Conservation (phyloP, 176 grass and related monocot genomes). For the Hsuehochloa calcarea region DNA sequence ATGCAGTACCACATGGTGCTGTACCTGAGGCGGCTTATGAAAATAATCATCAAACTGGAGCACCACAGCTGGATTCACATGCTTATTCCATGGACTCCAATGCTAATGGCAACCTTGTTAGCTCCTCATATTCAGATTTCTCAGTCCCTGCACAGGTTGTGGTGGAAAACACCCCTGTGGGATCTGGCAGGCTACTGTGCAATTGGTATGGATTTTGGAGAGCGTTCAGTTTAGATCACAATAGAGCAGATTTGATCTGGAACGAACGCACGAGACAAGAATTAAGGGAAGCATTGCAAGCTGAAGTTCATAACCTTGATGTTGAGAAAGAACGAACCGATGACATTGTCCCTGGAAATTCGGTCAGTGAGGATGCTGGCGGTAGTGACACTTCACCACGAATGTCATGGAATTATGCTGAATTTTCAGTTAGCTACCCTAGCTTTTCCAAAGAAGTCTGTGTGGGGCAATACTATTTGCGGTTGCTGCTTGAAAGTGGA, state of each 20-base stretch:
- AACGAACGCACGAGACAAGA: constrained; percentile 97
- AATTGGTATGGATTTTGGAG: constrained; percentile 99
- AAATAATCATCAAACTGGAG: constrained; percentile 47
- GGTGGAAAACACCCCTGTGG: constrained; percentile 95
- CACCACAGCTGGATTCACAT: constrained; percentile 47
- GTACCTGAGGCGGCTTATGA: constrained; percentile 33
- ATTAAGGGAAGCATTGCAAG: constrained; percentile 84
- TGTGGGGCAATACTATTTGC: constrained; percentile 94
- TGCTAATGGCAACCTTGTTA: constrained; percentile 55
- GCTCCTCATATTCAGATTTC: constrained; percentile 65
- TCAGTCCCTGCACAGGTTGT: constrained; percentile 94
- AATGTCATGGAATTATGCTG: constrained; percentile 99
- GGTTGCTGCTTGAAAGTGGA: constrained; percentile 86
- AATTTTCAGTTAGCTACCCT: constrained; percentile 84
- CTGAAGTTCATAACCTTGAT: constrained; percentile 98
- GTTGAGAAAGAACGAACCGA: constrained; percentile 96
- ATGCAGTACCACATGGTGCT: constrained; percentile 41
- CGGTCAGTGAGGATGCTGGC: constrained; percentile 54
- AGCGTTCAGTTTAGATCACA: constrained; percentile 92
- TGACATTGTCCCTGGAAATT: constrained; percentile 82
- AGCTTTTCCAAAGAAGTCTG: constrained; percentile 99
- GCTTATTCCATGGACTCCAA: constrained; percentile 50
- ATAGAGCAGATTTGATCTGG: constrained; percentile 97
- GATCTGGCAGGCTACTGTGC: constrained; percentile 92
- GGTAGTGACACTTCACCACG: constrained; percentile 62